Percentiles rank a stretch among this genome's conserved stretches.
phyloP scores from a whole-genome alignment of 331 rosid species.

The Malus hybrid region DNA sequence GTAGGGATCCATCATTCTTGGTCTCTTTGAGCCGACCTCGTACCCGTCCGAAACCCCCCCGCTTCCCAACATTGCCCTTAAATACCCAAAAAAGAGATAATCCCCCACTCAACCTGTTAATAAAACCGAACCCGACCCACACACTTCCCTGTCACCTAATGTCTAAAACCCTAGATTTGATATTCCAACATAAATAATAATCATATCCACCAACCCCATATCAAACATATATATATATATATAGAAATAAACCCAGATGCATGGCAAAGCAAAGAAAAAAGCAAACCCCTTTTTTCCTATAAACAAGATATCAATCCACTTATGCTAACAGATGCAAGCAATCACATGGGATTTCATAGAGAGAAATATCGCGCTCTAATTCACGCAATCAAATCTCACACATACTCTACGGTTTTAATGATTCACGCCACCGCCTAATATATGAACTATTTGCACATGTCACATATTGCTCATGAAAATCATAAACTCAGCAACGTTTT shows the following conservation, averaged over 20 bases:
- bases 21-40: slow-evolving; percentile 99
- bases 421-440: background rate
- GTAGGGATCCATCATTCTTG: slow-evolving; percentile 99
- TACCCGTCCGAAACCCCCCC: slow-evolving; percentile 99
- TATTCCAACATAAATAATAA: slow-evolving; percentile 6
- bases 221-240: background rate
- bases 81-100: slow-evolving; percentile 63
- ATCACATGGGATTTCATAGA: background rate
- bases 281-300: background rate
- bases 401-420: background rate
- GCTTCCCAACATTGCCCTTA: slow-evolving; percentile 99
- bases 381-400: background rate
- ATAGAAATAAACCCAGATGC: background rate
- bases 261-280: background rate
- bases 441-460: background rate
- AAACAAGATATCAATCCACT: background rate
- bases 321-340: background rate
- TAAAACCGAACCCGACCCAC: slow-evolving; percentile 90
- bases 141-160: slow-evolving; percentile 60
- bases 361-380: too few species aligned
- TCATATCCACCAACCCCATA: slow-evolving; percentile 11
- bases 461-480: background rate
- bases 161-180: slow-evolving; percentile 24
- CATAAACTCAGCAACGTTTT: background rate
- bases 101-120: slow-evolving; percentile 96